A percentile compares a stretch with the other conserved stretches of the same genome.
Evolutionary conservation across 345 rosid genomes (phyloP).

Genomic region (Schrenkiella parvula): DNA sequence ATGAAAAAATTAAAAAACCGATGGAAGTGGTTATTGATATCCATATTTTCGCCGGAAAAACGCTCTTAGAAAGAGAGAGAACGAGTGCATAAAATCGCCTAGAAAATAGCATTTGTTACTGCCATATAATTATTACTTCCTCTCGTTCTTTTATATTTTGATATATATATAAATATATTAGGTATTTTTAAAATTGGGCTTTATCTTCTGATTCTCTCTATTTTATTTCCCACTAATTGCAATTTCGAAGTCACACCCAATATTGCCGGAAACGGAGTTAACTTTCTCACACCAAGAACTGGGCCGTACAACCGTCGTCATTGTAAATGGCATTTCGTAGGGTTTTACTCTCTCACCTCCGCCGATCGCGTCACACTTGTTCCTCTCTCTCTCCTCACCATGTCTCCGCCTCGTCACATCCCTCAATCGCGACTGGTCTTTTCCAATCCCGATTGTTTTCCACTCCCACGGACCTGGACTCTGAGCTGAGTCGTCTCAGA

Average conservation of each 20-base stretch:
- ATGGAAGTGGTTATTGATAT: too few species aligned
- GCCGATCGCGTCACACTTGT: slow-evolving; percentile 33
- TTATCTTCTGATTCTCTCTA: too few species aligned
- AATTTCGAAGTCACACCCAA: background rate
- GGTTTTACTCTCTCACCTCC: slow-evolving; percentile 45
- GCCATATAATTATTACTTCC: too few species aligned
- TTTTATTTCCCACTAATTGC: too few species aligned
- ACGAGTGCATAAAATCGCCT: too few species aligned
- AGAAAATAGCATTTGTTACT: too few species aligned
- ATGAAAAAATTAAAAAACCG: too few species aligned
- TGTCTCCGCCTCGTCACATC: background rate
- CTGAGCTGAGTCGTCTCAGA: slow-evolving; percentile 1
- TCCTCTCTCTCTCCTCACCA: slow-evolving; percentile 13
- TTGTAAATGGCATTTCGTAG: slow-evolving; percentile 37
- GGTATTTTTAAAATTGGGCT: too few species aligned
- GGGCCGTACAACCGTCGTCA: background rate
- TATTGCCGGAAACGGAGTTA: background rate
- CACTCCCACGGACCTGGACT: slow-evolving; percentile 17
- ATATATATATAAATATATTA: too few species aligned
- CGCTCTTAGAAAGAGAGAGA: too few species aligned
- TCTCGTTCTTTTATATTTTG: too few species aligned
- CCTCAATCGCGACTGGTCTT: background rate
- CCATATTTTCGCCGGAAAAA: too few species aligned
- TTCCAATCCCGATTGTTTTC: slow-evolving; percentile 38
- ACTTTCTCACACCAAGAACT: background rate